Evolutionary conservation across 2,329 filamentous ascomycete species (phyloP).

Genomic region (Ascosphaera acerosa): DNA sequence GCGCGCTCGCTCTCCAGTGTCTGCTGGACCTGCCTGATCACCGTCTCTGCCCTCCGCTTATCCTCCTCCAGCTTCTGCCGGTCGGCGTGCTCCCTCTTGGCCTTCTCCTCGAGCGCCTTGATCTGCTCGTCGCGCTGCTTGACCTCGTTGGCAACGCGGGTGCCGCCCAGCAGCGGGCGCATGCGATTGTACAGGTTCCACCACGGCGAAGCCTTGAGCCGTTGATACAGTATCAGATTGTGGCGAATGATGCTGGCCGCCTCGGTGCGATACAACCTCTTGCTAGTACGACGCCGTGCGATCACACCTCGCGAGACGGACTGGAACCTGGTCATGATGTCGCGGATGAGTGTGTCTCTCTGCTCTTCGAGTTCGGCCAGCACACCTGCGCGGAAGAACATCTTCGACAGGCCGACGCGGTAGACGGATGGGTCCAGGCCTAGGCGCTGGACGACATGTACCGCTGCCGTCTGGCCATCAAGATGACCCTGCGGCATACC

Average conservation of each 20-base stretch:
- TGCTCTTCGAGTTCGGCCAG: constrained; percentile 92
- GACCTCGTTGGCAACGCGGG: constrained; percentile 73
- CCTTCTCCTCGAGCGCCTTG: constrained; percentile 57
- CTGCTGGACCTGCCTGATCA: constrained; percentile 75
- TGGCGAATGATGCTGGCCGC: constrained; percentile 83
- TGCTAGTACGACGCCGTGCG: constrained; percentile 68
- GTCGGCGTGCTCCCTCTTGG: constrained; percentile 48
- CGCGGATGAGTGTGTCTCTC: constrained; percentile 70
- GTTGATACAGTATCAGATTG: constrained; percentile 78
- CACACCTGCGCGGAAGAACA: constrained; percentile 92
- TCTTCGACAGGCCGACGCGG: constrained; percentile 84
- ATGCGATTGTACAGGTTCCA: constrained; percentile 89
- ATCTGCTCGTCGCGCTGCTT: constrained; percentile 93
- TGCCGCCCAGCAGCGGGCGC: constrained; percentile 82
- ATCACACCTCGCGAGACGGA: constrained; percentile 75
- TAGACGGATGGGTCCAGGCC: constrained; percentile 67
- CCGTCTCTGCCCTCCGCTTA: constrained; percentile 57
- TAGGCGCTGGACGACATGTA: constrained; percentile 71
- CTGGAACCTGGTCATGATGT: constrained; percentile 86
- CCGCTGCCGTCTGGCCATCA: constrained; percentile 66
- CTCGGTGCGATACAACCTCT: constrained; percentile 80
- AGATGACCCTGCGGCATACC: constrained; percentile 76
- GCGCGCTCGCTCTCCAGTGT: constrained; percentile 87
- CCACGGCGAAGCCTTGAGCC: constrained; percentile 84
- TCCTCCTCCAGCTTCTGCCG: constrained; percentile 75